A percentile compares a stretch with the other conserved stretches of the same genome.
Conservation (phyloP, 306 rosid genomes). For the Ceratonia siliqua region DNA sequence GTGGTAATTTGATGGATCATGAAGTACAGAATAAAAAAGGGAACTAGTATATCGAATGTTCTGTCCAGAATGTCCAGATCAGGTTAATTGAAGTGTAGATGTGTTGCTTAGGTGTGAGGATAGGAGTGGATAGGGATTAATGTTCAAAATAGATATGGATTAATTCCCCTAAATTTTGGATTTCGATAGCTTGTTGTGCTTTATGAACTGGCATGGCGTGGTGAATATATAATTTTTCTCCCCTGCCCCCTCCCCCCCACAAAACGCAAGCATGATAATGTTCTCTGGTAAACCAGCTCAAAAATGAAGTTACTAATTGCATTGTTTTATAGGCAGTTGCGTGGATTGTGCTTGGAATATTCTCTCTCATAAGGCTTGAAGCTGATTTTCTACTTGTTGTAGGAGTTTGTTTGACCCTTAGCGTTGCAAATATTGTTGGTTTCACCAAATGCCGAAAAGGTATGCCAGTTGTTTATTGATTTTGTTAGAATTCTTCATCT, state of each 20-base stretch:
- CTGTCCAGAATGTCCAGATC: background rate
- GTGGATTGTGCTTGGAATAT: slow-evolving; percentile 83
- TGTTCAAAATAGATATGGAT: background rate
- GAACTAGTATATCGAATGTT: background rate
- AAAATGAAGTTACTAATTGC: slow-evolving; percentile 18
- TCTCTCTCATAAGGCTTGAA: slow-evolving; percentile 86
- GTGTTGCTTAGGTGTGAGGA: background rate
- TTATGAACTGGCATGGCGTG: no score
- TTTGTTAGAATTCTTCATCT: slow-evolving; percentile 4
- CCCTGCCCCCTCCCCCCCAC: background rate
- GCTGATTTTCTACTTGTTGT: slow-evolving; percentile 93
- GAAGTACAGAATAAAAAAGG: background rate
- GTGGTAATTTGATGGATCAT: background rate
- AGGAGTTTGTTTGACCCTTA: slow-evolving; percentile 93
- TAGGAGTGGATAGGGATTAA: background rate
- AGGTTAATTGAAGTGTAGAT: slow-evolving; percentile 1
- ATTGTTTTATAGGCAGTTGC: slow-evolving; percentile 60
- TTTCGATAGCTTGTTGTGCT: no score
- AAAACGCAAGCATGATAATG: background rate
- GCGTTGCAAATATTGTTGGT: slow-evolving; percentile 89
- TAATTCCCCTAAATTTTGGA: no score
- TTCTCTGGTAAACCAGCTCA: background rate
- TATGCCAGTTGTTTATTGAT: slow-evolving; percentile 33
- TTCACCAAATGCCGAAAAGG: slow-evolving; percentile 97
- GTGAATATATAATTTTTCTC: no score